Percentiles rank a stretch among this genome's conserved stretches.
Evolutionary conservation across 2,329 filamentous ascomycete species (phyloP).

Genomic region (Fusarium nematophilum): DNA sequence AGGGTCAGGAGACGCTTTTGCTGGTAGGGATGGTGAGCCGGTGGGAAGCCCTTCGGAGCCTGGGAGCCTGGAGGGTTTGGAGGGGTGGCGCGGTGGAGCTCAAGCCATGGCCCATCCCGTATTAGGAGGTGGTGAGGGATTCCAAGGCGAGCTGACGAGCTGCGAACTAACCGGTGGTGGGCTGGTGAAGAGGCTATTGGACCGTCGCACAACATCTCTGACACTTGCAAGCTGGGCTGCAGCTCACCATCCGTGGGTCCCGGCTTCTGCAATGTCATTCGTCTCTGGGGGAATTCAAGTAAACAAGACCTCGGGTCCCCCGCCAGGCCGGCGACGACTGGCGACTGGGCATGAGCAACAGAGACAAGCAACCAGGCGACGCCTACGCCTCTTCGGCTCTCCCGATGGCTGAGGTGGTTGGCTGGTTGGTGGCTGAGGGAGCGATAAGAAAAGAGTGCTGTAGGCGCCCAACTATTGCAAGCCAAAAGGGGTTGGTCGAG

Average conservation of each 20-base stretch:
- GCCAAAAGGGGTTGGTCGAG: constrained; percentile 5
- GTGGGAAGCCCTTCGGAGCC: constrained; percentile 15
- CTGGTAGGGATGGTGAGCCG: constrained; percentile 27
- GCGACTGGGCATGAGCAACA: too few species aligned
- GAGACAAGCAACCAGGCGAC: not conserved
- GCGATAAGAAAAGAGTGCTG: not conserved
- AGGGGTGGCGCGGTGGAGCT: constrained; percentile 43
- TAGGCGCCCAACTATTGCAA: not conserved
- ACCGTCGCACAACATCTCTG: constrained; percentile 29
- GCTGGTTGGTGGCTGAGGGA: constrained; percentile 10
- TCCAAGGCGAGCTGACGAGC: constrained; percentile 38
- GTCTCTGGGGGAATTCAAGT: constrained; percentile 37
- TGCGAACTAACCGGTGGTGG: constrained; percentile 34
- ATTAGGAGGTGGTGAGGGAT: constrained; percentile 35
- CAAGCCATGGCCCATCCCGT: constrained; percentile 37
- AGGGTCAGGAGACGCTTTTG: constrained; percentile 38
- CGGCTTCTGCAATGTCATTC: constrained; percentile 30
- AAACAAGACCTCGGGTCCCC: constrained; percentile 32
- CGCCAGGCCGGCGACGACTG: not conserved
- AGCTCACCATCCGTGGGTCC: constrained; percentile 34
- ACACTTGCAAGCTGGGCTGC: constrained; percentile 42
- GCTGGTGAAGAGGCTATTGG: constrained; percentile 38
- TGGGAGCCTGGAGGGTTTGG: too few species aligned
- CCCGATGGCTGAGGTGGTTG: constrained; percentile 16
- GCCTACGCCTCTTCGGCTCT: constrained; percentile 11